Evolutionary conservation across 2,329 filamentous ascomycete genomes (phyloP).

Genomic region (Calonectria henricotiae): DNA sequence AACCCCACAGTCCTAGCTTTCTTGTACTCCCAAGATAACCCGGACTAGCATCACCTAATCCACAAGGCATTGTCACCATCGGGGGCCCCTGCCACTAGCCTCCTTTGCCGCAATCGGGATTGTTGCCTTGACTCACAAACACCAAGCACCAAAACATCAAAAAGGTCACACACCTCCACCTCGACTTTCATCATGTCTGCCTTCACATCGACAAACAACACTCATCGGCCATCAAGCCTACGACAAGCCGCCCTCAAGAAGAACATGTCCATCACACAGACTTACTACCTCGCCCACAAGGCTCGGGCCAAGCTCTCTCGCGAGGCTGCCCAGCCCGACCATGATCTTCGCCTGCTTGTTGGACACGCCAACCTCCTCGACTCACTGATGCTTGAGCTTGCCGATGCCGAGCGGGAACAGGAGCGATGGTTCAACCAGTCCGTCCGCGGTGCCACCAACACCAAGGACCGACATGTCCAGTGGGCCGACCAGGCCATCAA

Average conservation of each 20-base stretch:
- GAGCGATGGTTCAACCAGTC: slow-evolving; percentile 99
- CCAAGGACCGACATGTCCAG: slow-evolving; percentile 83
- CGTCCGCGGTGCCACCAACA: slow-evolving; percentile 80
- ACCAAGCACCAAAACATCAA: slow-evolving; percentile 49
- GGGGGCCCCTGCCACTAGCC: slow-evolving; percentile 54
- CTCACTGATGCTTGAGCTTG: slow-evolving; percentile 91
- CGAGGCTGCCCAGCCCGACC: slow-evolving; percentile 91
- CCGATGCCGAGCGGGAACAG: slow-evolving; percentile 95
- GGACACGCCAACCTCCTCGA: slow-evolving; percentile 99
- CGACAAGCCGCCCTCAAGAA: slow-evolving; percentile 70
- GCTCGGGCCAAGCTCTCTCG: slow-evolving; percentile 95
- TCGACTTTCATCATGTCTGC: slow-evolving; percentile 54
- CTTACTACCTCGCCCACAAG: slow-evolving; percentile 98
- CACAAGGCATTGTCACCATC: slow-evolving; percentile 53
- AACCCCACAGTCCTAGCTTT: slow-evolving; percentile 41
- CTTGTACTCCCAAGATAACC: slow-evolving; percentile 35
- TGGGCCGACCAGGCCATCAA: slow-evolving; percentile 86
- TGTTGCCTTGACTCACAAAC: slow-evolving; percentile 52
- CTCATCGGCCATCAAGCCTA: slow-evolving; percentile 51
- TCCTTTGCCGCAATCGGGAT: slow-evolving; percentile 54
- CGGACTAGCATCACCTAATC: slow-evolving; percentile 54
- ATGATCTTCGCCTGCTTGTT: slow-evolving; percentile 95
- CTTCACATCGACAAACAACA: slow-evolving; percentile 46
- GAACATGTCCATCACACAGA: slow-evolving; percentile 98
- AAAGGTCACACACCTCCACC: slow-evolving; percentile 46